These are phyloP conservation scores for Globomyces pollinis-pini DNA, from an alignment of 192 early-diverging fungal species.

Conservation along the genomic window DNA sequence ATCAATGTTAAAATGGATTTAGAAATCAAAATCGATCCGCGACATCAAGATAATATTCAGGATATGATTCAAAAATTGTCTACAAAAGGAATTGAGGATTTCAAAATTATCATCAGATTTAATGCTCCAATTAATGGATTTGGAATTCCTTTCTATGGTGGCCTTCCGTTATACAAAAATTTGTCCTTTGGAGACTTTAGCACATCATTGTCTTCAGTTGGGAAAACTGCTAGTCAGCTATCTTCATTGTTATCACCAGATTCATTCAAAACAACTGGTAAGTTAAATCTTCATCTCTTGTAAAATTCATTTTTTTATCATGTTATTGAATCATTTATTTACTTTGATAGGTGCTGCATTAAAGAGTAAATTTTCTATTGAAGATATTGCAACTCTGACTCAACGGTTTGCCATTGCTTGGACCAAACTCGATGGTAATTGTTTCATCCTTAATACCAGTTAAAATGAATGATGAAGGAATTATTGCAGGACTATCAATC, in stretches of 20 bases:
- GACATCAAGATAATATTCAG: neutral
- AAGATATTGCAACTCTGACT: neutral
- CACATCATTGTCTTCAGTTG: neutral
- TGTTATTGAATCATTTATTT: no score
- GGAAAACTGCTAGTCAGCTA: neutral
- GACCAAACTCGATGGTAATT: neutral
- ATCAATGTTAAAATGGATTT: neutral
- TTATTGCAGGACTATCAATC: neutral
- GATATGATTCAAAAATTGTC: conserved; percentile 2
- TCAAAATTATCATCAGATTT: neutral
- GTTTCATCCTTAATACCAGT: no score
- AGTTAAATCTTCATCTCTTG: no score
- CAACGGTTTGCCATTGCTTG: neutral
- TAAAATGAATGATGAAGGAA: conserved; percentile 5
- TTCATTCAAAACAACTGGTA: neutral
- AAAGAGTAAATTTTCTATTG: neutral
- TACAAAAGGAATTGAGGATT: neutral
- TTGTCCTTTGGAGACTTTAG: neutral
- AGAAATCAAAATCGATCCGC: neutral
- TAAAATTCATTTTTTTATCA: no score
- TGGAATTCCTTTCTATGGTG: conserved; percentile 5
- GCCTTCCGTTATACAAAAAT: neutral
- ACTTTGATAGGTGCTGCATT: conserved; percentile 2
- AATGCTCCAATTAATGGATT: conserved; percentile 6
- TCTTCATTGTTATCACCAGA: neutral